Evolutionary conservation across 2,329 filamentous ascomycete species (phyloP).

Genomic region (Cadophora gregata): DNA sequence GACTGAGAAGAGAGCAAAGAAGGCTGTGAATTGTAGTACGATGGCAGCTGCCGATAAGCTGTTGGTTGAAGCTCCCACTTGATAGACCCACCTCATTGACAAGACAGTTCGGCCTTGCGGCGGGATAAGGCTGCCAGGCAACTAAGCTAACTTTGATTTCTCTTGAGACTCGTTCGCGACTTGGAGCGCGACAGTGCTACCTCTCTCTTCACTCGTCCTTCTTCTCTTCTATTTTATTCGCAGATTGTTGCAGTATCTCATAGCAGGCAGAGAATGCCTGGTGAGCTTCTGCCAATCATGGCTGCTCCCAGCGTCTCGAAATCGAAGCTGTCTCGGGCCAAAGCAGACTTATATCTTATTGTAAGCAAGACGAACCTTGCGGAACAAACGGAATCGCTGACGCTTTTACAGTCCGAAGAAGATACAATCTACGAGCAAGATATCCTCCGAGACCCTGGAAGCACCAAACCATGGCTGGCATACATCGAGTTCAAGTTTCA

Average conservation of each 20-base stretch:
- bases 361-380: slow-evolving; percentile 34
- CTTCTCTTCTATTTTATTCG: slow-evolving; percentile 27
- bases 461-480: slow-evolving; percentile 91
- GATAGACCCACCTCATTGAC: slow-evolving; percentile 25
- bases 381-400: slow-evolving; percentile 29
- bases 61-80: slow-evolving; percentile 34
- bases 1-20: neutral
- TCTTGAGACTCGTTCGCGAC: slow-evolving; percentile 30
- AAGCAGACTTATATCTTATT: slow-evolving; percentile 47
- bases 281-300: slow-evolving; percentile 46
- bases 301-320: slow-evolving; percentile 42
- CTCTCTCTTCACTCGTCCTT: slow-evolving; percentile 27
- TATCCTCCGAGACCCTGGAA: slow-evolving; percentile 82
- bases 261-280: slow-evolving; percentile 44
- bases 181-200: slow-evolving; percentile 29
- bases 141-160: slow-evolving; percentile 27
- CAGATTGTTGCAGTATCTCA: slow-evolving; percentile 36
- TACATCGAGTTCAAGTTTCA: slow-evolving; percentile 92
- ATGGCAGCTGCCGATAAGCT: slow-evolving; percentile 32
- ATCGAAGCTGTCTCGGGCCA: slow-evolving; percentile 40
- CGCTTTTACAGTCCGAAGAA: slow-evolving; percentile 70
- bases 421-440: slow-evolving; percentile 98
- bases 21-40: neutral
- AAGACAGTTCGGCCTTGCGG: slow-evolving; percentile 12
- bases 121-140: slow-evolving; percentile 23